Evolutionary conservation across 495 filamentous ascomycete species (phyloP), one percentile per base, ranked within the genome.

Genomic region (Penicillium turbatum): DNA sequence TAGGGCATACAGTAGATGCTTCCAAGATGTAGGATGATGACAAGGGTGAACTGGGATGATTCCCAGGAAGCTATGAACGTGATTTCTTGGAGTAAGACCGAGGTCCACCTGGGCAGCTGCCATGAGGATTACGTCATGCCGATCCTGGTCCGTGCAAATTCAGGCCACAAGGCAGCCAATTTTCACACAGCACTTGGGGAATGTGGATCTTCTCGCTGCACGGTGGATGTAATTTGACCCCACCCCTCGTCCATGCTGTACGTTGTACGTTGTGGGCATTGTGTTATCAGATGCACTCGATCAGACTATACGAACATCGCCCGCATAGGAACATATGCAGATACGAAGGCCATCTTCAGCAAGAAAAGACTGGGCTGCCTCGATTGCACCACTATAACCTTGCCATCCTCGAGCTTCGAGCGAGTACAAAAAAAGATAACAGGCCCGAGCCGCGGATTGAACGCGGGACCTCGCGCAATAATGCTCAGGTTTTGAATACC

Each of bases 391-490:
- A 24, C 21, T 4, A n/a, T n/a, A 2, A 24, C 4, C 21, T 24
- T 4, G 4, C 21, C 21, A 24, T 24, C 21, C 21, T 24, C 21
- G 21, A 24, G 21, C 21, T 24, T 24, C 21, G 21, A 4, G 21
- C 4, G 21, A 24, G 21, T 24, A 2, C 21, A 12, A 35, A 37
- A 37, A 37, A 37, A 16, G n/a, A 37, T 37, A 37, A 37, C 35
- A 49, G 53, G 53, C 45, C 44, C 43, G 53, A 62, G 53, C 66
- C 66, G 66, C 62, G 62, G 62, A 66, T 68, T 60, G 63, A 70
- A 70, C 65, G 65, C 65, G 67, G 67, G 67, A 62, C 65, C 63
- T 68, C 65, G 66, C 65, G 67, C 67, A 70, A 52, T 38, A 56
- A 49, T 61, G 56, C 52, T 57, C 54, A 59, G 61, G 52, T 58